Evolutionary conservation across 116 monocot species (phyloP), one percentile per base, ranked within the genome.

Genomic region (Dioscorea cayenensis): DNA sequence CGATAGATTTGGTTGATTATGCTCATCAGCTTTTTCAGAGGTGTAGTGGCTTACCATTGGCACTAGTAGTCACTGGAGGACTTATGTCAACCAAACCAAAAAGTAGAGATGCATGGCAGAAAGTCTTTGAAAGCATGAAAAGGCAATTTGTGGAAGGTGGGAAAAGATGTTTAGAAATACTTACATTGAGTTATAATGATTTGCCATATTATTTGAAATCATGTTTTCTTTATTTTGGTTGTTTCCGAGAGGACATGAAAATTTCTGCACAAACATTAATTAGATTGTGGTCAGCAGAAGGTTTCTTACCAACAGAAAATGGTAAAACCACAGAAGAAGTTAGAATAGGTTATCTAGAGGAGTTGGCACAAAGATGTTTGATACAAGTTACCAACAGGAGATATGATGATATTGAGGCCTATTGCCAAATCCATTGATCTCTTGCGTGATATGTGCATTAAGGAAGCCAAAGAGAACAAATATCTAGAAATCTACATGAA

Each of bases 201-300:
- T 2, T 32, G 32, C 32, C 32, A 32, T 32, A 32, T 32, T 32
- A 32, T 2, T 3, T 32, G 0, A 32, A 32, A 4, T 32, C 32
- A 32, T 32, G 32, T 2, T 32, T 32, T 32, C 32, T 32, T 32
- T 32, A 81, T 43, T 29, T 81, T 4, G 59, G 73, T n/a, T 27
- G 18, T 20, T 77, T 69, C 32, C 77, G 70, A 3, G 70, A 70
- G 22, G 77, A 81, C 25, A 43, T 5, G 29, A 19, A 21, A 27
- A 68, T 73, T 10, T 19, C 27, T 37, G 49, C 62, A 49, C 28
- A 51, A 6, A 14, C 48, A 11, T 51, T 81, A 37, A 22, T 73
- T 19, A 11, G 23, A 37, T 32, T 76, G 27, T 81, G 81, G 81
- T 64, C 73, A 17, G 72, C 77, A 5, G 73, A 81, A 51, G 81